Evolutionary conservation across 768 basidiomycete species (phyloP).

Genomic region (Paxillus ammoniavirescens): DNA sequence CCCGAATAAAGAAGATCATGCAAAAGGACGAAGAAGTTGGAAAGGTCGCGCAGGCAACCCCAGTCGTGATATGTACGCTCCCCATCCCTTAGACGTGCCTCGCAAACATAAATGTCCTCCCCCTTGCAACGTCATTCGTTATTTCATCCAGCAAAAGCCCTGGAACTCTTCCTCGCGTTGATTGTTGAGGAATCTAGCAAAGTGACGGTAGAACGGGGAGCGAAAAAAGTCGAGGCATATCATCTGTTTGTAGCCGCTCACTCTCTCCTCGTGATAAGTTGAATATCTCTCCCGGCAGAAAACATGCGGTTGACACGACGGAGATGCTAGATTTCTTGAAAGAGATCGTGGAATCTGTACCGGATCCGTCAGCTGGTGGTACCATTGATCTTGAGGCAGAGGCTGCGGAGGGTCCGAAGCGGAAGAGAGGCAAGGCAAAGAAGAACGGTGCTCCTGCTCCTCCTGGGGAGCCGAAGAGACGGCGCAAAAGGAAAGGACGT

Average conservation of each 20-base stretch:
- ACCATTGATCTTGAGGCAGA: slow-evolving; percentile 72
- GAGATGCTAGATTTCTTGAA: slow-evolving; percentile 93
- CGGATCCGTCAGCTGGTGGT: slow-evolving; percentile 84
- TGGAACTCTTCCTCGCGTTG: slow-evolving; percentile 87
- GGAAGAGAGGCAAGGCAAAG: slow-evolving; percentile 58
- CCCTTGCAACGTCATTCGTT: neutral
- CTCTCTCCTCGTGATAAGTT: slow-evolving; percentile 1
- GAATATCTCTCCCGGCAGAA: slow-evolving; percentile 45
- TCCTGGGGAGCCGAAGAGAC: slow-evolving; percentile 42
- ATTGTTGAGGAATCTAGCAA: slow-evolving; percentile 82
- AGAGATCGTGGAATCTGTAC: slow-evolving; percentile 82
- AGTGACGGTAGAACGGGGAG: slow-evolving; percentile 73
- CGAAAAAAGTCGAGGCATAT: slow-evolving; percentile 89
- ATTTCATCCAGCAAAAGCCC: slow-evolving; percentile 76
- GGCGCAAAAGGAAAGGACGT: slow-evolving; percentile 46
- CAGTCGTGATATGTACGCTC: slow-evolving; percentile 90
- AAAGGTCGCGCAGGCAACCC: slow-evolving; percentile 95
- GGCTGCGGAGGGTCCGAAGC: slow-evolving; percentile 49
- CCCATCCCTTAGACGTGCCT: slow-evolving; percentile 7
- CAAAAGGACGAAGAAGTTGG: slow-evolving; percentile 99
- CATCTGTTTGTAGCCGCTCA: slow-evolving; percentile 70
- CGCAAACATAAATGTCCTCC: slow-evolving; percentile 11
- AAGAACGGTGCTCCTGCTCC: slow-evolving; percentile 38
- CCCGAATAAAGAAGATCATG: slow-evolving; percentile 99
- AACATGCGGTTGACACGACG: slow-evolving; percentile 86